Evolutionary conservation across 2,329 filamentous ascomycete genomes (phyloP), one percentile per base, ranked within the genome.

Genomic region (Ophiocordyceps camponoti-saundersi): DNA sequence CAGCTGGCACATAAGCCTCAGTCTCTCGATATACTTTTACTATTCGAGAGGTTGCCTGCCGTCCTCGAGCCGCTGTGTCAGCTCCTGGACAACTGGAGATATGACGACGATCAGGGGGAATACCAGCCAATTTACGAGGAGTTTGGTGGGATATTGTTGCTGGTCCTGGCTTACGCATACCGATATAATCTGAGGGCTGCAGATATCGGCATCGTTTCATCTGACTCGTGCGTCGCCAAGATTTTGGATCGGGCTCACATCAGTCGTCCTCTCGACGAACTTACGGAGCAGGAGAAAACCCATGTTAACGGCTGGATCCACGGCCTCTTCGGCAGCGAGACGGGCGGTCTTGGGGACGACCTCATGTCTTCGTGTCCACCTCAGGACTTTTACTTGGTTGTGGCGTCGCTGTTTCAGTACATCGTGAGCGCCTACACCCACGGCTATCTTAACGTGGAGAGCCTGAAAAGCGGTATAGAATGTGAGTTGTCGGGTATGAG

Each of bases 91-190:
- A 77, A 77, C 50, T 92, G 85, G 85, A 70, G 74, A 12, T 86
- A 89, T 54, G 85, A 90, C 39, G 84, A 88, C 50, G 85, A 90
- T 53, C 84, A 89, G 62, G 80, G 78, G 46, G 86, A 92, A 57
- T 87, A 87, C 54, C 85, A 90, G 58, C 85, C 85, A 0, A 79
- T 88, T 0, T 92, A 92, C 54, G 86, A 92, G 56, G 86, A 93
- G 54, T 92, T 90, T 53, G 84, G 85, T 1, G 79, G 82, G 0
- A 79, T 89, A 16, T 64, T 92, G 8, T 70, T 92, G 1, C 67
- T 92, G 2, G 71, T 88, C 0, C 63, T 89, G 46, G 82, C 82
- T 0, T 81, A 88, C 52, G 73, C 82, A n/a, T 76, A 86, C 57
- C 79, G 86, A 15, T 90, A 89, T 55, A 74, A 77, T 46, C 67